Conservation (phyloP, 495 filamentous ascomycete genomes). For the Clohesyomyces aquaticus region DNA sequence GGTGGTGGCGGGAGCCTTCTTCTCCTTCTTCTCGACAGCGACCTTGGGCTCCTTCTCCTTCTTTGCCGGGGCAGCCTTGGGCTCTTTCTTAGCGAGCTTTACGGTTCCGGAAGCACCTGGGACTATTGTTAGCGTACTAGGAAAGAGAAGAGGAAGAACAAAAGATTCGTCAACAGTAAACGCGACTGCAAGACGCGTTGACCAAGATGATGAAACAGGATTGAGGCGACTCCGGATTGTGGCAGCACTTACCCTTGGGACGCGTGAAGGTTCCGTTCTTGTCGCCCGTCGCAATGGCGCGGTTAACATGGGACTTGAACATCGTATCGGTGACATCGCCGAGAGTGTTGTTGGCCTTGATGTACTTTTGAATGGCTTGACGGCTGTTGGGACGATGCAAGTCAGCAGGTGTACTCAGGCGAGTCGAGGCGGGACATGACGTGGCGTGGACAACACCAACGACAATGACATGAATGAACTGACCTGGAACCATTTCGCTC, state of each 20-base stretch:
- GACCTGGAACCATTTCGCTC: constrained; percentile 69
- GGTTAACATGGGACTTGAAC: constrained; percentile 94
- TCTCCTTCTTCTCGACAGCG: constrained; percentile 51
- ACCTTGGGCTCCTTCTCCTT: constrained; percentile 56
- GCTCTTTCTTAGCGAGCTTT: constrained; percentile 90
- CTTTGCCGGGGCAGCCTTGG: constrained; percentile 40
- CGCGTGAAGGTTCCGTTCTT: constrained; percentile 88
- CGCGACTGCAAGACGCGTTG: constrained; percentile 15
- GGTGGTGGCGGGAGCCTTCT: constrained; percentile 48
- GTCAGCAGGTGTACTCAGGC: constrained; percentile 44
- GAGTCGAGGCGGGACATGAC: constrained; percentile 34
- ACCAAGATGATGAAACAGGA: constrained; percentile 21
- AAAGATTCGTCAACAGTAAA: constrained; percentile 3
- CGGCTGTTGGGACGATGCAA: constrained; percentile 64
- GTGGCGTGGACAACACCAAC: constrained; percentile 24
- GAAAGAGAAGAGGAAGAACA: neutral
- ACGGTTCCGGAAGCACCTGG: constrained; percentile 87
- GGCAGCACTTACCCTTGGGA: constrained; percentile 80
- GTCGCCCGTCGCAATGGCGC: constrained; percentile 84
- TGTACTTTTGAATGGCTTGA: constrained; percentile 97
- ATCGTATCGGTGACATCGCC: constrained; percentile 64
- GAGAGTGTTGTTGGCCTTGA: constrained; percentile 92
- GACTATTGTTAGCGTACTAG: constrained; percentile 50
- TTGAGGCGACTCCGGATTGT: neutral
- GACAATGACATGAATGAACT: constrained; percentile 41